phyloP scores from a whole-genome alignment of 2,329 filamentous ascomycete genomes.

The Chaetomiaceae sp. region DNA sequence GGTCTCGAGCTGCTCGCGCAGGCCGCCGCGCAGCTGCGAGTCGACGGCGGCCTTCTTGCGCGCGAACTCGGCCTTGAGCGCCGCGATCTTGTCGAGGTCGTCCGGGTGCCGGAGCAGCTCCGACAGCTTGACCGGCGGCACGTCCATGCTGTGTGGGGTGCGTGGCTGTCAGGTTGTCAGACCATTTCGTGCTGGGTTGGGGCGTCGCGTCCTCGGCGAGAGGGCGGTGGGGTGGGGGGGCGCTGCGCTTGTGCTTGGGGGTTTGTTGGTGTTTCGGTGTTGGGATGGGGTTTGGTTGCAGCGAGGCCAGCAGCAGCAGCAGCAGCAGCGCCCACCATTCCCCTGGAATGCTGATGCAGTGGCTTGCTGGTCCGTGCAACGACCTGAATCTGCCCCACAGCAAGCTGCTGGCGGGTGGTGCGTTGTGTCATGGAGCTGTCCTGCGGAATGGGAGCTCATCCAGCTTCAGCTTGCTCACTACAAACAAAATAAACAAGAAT shows the following conservation, averaged over 20 bases:
- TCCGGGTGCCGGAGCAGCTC: constrained; percentile 93
- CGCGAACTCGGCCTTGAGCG: constrained; percentile 84
- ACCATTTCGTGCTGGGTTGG: constrained; percentile 8
- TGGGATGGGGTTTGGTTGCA: neutral
- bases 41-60: constrained; percentile 93
- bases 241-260: neutral
- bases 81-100: constrained; percentile 91
- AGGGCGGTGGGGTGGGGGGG: neutral
- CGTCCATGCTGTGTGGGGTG: constrained; percentile 49
- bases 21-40: constrained; percentile 78
- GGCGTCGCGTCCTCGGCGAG: neutral
- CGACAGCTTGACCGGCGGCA: constrained; percentile 72
- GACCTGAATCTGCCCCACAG: too few species aligned
- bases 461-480: too few species aligned
- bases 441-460: too few species aligned
- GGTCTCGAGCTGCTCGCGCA: constrained; percentile 88
- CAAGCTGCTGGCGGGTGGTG: too few species aligned
- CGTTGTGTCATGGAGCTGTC: too few species aligned
- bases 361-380: too few species aligned
- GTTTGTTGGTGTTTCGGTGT: too few species aligned
- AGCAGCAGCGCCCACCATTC: too few species aligned
- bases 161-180: neutral
- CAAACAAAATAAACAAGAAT: too few species aligned
- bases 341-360: too few species aligned
- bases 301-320: too few species aligned